Evolutionary conservation across 2,329 filamentous ascomycete genomes (phyloP).

Genomic region (Pseudopyricularia javanii): DNA sequence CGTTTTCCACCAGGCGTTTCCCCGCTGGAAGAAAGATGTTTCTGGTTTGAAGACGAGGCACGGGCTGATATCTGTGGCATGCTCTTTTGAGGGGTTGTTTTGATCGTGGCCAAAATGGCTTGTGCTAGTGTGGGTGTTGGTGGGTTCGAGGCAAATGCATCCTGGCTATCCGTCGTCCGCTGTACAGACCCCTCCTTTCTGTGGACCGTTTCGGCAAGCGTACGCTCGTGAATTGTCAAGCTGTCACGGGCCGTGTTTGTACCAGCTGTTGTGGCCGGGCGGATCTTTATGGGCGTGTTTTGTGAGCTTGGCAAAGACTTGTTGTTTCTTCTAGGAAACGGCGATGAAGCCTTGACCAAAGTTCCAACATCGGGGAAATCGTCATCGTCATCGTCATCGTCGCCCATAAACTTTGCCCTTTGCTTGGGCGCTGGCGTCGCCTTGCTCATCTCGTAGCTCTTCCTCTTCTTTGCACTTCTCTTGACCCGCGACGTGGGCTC

Average conservation of each 20-base stretch:
- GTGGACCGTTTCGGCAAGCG: slow-evolving; percentile 10
- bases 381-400: slow-evolving; percentile 22
- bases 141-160: slow-evolving; percentile 1
- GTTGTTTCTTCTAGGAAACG: slow-evolving; percentile 13
- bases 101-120: background rate
- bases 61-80: background rate
- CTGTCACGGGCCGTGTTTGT: slow-evolving; percentile 1
- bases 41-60: background rate
- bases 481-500: background rate
- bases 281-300: background rate
- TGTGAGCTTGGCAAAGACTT: background rate
- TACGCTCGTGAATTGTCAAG: slow-evolving; percentile 9
- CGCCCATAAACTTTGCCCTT: slow-evolving; percentile 3
- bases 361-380: slow-evolving; percentile 44
- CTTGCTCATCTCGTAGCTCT: slow-evolving; percentile 33
- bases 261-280: background rate
- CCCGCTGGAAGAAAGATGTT: background rate
- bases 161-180: background rate
- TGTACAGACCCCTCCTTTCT: slow-evolving; percentile 10
- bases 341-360: slow-evolving; percentile 25
- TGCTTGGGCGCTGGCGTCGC: slow-evolving; percentile 7
- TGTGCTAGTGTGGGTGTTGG: background rate
- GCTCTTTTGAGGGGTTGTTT: background rate
- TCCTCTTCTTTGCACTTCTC: slow-evolving; percentile 30
- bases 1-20: slow-evolving; percentile 8